Evolutionary conservation across 768 basidiomycete genomes (phyloP).

Genomic region (Kwoniella mangroviensis): DNA sequence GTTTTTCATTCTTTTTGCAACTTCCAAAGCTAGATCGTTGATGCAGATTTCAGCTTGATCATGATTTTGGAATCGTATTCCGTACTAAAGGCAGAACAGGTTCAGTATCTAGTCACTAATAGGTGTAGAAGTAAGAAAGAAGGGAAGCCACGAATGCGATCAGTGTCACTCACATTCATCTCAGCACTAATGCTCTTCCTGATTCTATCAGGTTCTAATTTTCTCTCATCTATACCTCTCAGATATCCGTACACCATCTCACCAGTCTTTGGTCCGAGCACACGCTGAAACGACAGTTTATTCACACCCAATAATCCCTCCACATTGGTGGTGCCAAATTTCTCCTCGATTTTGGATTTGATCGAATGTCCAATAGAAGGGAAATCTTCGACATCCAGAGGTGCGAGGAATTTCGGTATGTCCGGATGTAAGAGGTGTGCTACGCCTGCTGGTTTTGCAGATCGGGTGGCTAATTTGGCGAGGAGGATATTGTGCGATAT

Average conservation of each 20-base stretch:
- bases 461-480: slow-evolving; percentile 85
- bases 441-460: slow-evolving; percentile 87
- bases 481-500: slow-evolving; percentile 90
- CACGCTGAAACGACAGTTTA: slow-evolving; percentile 69
- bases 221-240: slow-evolving; percentile 79
- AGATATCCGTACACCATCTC: slow-evolving; percentile 83
- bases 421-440: slow-evolving; percentile 68
- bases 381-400: slow-evolving; percentile 67
- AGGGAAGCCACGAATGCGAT: background rate
- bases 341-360: slow-evolving; percentile 77
- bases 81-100: slow-evolving; percentile 67
- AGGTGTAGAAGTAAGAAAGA: too few relatives aligned
- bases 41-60: slow-evolving; percentile 82
- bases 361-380: slow-evolving; percentile 83
- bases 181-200: slow-evolving; percentile 92
- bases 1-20: slow-evolving; percentile 71
- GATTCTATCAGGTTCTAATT: slow-evolving; percentile 79
- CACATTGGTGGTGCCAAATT: slow-evolving; percentile 72
- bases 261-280: slow-evolving; percentile 78
- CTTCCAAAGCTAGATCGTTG: slow-evolving; percentile 75
- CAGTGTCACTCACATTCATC: slow-evolving; percentile 75
- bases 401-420: slow-evolving; percentile 46
- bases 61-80: slow-evolving; percentile 84
- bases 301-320: slow-evolving; percentile 71
- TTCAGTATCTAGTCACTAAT: too few relatives aligned